Base-by-base conservation (phyloP, 2,329 filamentous ascomycete species). In the Catunica adiposa region DNA sequence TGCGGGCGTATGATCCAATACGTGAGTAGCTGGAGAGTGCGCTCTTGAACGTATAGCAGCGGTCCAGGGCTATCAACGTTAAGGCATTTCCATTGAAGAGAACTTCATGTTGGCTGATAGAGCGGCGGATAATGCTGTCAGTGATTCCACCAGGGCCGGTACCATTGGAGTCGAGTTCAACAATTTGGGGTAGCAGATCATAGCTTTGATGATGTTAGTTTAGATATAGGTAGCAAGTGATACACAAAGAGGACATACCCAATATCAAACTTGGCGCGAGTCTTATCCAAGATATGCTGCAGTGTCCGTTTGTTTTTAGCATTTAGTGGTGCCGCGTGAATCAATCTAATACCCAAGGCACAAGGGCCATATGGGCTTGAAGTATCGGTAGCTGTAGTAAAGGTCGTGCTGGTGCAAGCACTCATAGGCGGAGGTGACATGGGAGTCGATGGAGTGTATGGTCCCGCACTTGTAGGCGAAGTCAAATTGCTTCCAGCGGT, bases 11-110 rank as follows among this genome's bases (percentile, higher is more conserved):
- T 37, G 68, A 68, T 17, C 64, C 66, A 1, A 70, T 72, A 57
- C 70, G 70, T 3, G 75, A 72, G 64, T 82, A 82, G 60, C 72
- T 73, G 17, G 75, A 72, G 9, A 84, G 70, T 1, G 78, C 77
- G 50, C 72, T 71, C 64, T 82, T 82, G 68, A 84, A 78, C 44
- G 76, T 79, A 67, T 82, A 84, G 48, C 82, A 65, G 52, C 78
- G 72, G 64, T 84, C 80, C 9, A 83, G 71, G 0, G 78, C 73
- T 14, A 82, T 64, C 6, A 84, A 67, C 0, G 74, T 80, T 9
- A 84, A 70, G 17, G 78, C 78, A 25, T 77, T 74, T 1, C 76
- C 73, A 1, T 73, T 73, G 69, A 81, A 83, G 54, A 84, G 69
- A 23, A 78, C 66, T 57, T 81, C 76, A 63, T 82, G 79, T 61